Percentiles rank a stretch among this genome's conserved stretches.
Conservation (phyloP, 345 rosid genomes). For the rapeseed (Brassica napus) region Da-Ae NC_063452.1:7956001-7956500, state of each 20-base stretch:
- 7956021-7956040: not conserved
- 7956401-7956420: constrained; percentile 67
- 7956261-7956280: constrained; percentile 76
- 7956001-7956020: not conserved
- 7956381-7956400: constrained; percentile 93
- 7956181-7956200: constrained; percentile 80
- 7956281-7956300: constrained; percentile 38
- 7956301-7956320: constrained; percentile 8
- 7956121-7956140: constrained; percentile 51
- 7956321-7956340: constrained; percentile 46
- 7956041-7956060: not conserved
- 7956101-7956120: constrained; percentile 43
- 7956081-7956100: constrained; percentile 39
- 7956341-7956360: constrained; percentile 69
- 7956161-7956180: constrained; percentile 77
- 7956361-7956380: constrained; percentile 59
- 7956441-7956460: constrained; percentile 58
- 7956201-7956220: constrained; percentile 77
- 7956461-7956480: constrained; percentile 49
- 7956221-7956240: constrained; percentile 74
- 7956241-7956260: constrained; percentile 59
- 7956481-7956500: constrained; percentile 51
- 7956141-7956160: constrained; percentile 72
- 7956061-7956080: not conserved
- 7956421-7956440: constrained; percentile 55